Conservation (phyloP, 805 yeast genomes). For the Myxozyma neglecta region DNA sequence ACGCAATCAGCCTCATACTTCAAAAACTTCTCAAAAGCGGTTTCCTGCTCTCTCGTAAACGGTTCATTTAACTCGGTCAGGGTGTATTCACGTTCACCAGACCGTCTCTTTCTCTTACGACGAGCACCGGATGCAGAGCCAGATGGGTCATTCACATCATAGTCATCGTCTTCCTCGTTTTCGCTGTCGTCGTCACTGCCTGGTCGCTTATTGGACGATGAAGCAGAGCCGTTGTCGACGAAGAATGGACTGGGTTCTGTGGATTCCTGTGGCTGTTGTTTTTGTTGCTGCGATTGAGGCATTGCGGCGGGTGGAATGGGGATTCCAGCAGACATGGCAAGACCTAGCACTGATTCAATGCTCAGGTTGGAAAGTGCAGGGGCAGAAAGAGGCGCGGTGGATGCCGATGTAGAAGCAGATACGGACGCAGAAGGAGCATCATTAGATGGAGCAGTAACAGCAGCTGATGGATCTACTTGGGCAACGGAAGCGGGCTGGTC, state of each 20-base stretch:
- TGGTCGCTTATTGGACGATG: neutral
- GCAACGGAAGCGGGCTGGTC: neutral
- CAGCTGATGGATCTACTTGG: neutral
- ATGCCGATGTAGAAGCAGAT: neutral
- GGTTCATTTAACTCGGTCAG: neutral
- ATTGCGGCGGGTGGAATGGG: conserved; percentile 6
- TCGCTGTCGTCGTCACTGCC: neutral
- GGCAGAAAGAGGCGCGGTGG: neutral
- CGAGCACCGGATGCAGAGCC: neutral
- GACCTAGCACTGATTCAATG: conserved; percentile 21
- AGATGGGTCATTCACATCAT: neutral
- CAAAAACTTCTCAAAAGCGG: conserved; percentile 54
- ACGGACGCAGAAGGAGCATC: neutral
- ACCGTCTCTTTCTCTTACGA: neutral
- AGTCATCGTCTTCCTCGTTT: neutral
- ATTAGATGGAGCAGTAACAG: neutral
- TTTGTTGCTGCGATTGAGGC: neutral
- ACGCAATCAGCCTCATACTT: conserved; percentile 52
- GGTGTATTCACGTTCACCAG: neutral
- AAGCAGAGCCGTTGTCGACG: conserved; percentile 12
- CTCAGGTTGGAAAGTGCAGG: conserved; percentile 1
- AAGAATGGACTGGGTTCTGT: conserved; percentile 2
- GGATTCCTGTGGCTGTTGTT: neutral
- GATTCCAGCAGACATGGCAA: conserved; percentile 12
- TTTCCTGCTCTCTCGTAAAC: conserved; percentile 55